Evolutionary conservation across 805 yeast genomes (phyloP).

Genomic region (Cyberlindnera euphorbiae): DNA sequence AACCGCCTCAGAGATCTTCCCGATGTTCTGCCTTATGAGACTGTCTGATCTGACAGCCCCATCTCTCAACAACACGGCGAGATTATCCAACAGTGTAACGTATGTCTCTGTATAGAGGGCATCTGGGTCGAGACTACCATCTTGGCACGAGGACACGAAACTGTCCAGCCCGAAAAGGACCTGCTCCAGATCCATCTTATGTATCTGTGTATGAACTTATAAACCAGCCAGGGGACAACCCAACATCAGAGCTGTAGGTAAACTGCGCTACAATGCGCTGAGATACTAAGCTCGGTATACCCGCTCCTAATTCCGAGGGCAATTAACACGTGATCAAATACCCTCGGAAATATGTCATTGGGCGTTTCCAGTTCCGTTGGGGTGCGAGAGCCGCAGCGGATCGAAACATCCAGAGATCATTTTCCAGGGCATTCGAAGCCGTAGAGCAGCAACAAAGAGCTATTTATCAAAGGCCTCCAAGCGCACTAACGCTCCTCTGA

Average conservation of each 20-base stretch:
- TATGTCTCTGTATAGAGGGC: conserved; percentile 22
- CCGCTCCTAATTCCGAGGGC: too few species aligned
- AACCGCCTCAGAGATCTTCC: conserved; percentile 12
- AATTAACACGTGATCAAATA: too few species aligned
- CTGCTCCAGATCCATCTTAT: conserved; percentile 23
- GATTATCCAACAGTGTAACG: conserved; percentile 18
- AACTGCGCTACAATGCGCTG: background rate
- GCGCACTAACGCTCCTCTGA: too few species aligned
- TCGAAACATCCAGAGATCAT: too few species aligned
- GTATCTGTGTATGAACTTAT: background rate
- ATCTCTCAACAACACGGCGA: conserved; percentile 23
- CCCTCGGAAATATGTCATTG: too few species aligned
- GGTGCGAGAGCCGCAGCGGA: too few species aligned
- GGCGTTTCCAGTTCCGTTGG: too few species aligned
- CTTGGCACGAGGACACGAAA: conserved; percentile 17
- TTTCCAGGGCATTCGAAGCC: too few species aligned
- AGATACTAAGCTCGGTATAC: too few species aligned
- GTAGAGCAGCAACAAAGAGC: too few species aligned
- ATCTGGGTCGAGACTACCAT: conserved; percentile 5
- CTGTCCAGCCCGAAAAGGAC: conserved; percentile 23
- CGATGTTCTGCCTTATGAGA: conserved; percentile 13
- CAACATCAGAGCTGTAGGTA: background rate
- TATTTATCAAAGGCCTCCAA: too few species aligned
- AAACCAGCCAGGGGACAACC: background rate
- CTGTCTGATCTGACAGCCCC: conserved; percentile 12